Evolutionary conservation across 345 rosid genomes (phyloP).

Genomic region (Populus ilicifolia): DNA sequence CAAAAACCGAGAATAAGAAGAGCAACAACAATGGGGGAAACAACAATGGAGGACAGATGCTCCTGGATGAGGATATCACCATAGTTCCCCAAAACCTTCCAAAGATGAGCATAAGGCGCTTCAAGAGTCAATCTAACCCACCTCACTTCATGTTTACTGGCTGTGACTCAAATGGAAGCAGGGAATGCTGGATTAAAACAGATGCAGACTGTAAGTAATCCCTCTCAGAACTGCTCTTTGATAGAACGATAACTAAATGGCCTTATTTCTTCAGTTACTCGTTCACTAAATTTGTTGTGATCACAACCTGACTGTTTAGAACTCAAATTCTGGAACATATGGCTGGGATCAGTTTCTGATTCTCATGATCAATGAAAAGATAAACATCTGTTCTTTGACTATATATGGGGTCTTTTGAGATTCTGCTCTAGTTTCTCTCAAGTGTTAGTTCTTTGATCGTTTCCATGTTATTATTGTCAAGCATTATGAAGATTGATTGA

Average conservation of each 20-base stretch:
- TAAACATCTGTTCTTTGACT: neutral
- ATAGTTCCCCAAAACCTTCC: slow-evolving; percentile 36
- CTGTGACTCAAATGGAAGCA: slow-evolving; percentile 54
- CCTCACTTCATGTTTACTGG: slow-evolving; percentile 33
- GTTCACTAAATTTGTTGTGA: neutral
- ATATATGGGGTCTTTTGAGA: neutral
- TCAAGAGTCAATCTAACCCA: slow-evolving; percentile 48
- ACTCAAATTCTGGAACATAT: neutral
- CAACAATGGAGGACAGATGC: slow-evolving; percentile 31
- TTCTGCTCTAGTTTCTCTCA: neutral
- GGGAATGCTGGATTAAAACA: slow-evolving; percentile 80
- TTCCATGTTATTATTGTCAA: neutral
- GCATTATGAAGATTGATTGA: neutral
- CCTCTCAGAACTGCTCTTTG: neutral
- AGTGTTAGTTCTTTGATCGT: neutral
- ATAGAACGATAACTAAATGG: neutral
- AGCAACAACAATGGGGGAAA: slow-evolving; percentile 22
- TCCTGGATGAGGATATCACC: slow-evolving; percentile 40
- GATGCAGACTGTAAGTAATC: slow-evolving; percentile 76
- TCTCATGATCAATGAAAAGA: neutral
- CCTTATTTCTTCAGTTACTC: neutral
- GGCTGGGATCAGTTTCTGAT: neutral
- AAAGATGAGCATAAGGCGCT: slow-evolving; percentile 34
- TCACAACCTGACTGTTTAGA: neutral
- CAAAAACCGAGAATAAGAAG: slow-evolving; percentile 38